Evolutionary conservation across 2,329 filamentous ascomycete species (phyloP), one percentile per base, ranked within the genome.

Genomic region (Apiospora pterosperma): DNA sequence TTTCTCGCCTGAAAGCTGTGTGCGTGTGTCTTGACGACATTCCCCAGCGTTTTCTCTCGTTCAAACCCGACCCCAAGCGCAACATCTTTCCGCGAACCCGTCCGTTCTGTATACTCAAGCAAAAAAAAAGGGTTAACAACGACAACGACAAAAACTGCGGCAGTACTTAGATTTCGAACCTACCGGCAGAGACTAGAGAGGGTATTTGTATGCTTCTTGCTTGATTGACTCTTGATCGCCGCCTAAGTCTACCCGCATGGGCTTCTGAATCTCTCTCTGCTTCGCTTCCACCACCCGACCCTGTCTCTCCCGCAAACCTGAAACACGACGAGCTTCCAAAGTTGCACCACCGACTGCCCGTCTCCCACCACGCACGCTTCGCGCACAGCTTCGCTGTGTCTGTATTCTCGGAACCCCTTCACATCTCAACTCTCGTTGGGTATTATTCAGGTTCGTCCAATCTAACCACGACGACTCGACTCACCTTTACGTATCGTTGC

Each of bases 161-260:
- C 34, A 58, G 23, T 34, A 55, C 62, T 39, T 28, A 59, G 39
- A 41, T 62, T 64, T 61, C 67, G 65, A 68, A 69, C 64, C 64
- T 59, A 38, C 63, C 48, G 28, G 63, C 68, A 63, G 7, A 31
- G 14, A 31, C 7, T 23, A 52, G 14, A 52, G 64, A 52, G 14
- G 31, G 64, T 63, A 65, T 68, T 65, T 69, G 73, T 74, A 67
- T 52, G 44, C 25, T 52, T 52, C 7, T n/a, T 52, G 44, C 44
- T 52, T 75, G 75, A 76, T 77, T 73, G 73, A 70, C 75, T 71
- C 74, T 71, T 76, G 74, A 78, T 77, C 76, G 69, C 64, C 72
- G 63, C 62, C 25, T 25, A 52, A 52, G 44, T 52, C 44, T 52
- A 31, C 25, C 44, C 44, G 44, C 25, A 10, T 31, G n/a, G 44